A percentile compares a stretch with the other conserved stretches of the same genome.
These are phyloP conservation scores for Fusarium mexicanum DNA, from an alignment of 2,329 filamentous ascomycete genomes.

Conservation along the genomic window DNA sequence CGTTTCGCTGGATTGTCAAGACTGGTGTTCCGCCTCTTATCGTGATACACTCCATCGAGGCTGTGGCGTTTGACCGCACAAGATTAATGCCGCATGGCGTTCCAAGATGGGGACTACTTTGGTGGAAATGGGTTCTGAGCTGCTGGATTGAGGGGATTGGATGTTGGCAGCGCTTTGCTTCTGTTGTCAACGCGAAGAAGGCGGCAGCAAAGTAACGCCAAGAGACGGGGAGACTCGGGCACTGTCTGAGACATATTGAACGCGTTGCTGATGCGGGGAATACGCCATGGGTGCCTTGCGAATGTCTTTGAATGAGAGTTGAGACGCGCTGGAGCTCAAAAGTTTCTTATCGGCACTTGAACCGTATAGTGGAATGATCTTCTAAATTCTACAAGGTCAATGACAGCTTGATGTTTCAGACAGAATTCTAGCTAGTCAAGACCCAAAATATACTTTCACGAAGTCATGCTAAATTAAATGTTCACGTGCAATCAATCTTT, in stretches of 20 bases:
- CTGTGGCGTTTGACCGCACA: neutral
- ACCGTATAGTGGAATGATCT: neutral
- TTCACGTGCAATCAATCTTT: neutral
- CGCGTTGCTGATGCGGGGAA: no score
- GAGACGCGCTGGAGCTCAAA: neutral
- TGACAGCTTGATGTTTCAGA: neutral
- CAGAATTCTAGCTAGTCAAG: neutral
- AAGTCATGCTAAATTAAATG: neutral
- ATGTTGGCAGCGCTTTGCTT: neutral
- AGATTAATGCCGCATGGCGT: neutral
- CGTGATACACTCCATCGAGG: neutral
- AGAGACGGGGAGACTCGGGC: accelerated
- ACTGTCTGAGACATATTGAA: no score
- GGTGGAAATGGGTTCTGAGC: neutral
- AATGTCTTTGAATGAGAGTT: neutral
- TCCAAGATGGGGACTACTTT: neutral
- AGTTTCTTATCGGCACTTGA: neutral
- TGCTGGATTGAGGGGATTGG: neutral
- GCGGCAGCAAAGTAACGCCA: neutral
- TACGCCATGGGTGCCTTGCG: neutral
- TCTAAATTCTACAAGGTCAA: neutral
- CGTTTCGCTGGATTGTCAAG: neutral
- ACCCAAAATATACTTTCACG: no score
- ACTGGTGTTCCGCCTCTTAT: neutral
- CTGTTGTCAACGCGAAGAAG: neutral